A percentile compares a stretch with the other conserved stretches of the same genome.
phyloP scores from a whole-genome alignment of 352 stramenopile genomes.

The Phytophthora syringae region DNA sequence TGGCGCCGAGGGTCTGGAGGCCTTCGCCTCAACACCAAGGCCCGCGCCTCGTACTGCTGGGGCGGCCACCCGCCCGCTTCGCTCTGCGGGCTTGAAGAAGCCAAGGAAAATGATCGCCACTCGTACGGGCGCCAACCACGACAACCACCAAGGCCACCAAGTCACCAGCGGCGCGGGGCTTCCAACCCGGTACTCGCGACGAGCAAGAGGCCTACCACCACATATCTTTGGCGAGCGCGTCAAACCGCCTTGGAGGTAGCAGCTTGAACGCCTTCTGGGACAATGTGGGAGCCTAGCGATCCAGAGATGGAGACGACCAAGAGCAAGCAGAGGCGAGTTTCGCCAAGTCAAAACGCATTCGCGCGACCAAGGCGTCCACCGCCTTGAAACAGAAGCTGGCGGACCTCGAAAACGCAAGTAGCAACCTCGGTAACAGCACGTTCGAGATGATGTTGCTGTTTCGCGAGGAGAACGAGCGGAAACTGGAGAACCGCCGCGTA shows the following conservation, averaged over 20 bases:
- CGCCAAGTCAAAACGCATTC: background rate
- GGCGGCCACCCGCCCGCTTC: background rate
- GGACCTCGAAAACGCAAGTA: background rate
- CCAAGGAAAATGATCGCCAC: background rate
- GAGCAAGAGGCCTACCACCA: background rate
- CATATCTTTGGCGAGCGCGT: background rate
- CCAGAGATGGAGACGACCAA: background rate
- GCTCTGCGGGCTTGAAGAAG: background rate
- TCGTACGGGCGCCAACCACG: background rate
- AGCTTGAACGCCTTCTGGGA: background rate
- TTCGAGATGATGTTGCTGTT: constrained; percentile 11
- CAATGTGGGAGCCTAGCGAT: background rate
- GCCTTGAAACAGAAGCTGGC: background rate
- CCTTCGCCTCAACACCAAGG: background rate
- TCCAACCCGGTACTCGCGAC: background rate
- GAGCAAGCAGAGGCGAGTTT: constrained; percentile 4
- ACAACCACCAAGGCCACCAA: background rate
- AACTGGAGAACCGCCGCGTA: background rate
- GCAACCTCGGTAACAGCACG: background rate
- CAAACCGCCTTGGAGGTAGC: background rate
- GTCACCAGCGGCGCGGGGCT: background rate
- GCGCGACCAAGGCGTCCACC: background rate
- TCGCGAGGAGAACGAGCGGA: constrained; percentile 11
- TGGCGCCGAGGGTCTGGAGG: background rate
- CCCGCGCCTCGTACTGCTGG: background rate